Percentiles rank a stretch among this genome's conserved stretches.
phyloP scores from a whole-genome alignment of 2,329 filamentous ascomycete genomes.

The Paecilomyces dactylethromorphus region DNA sequence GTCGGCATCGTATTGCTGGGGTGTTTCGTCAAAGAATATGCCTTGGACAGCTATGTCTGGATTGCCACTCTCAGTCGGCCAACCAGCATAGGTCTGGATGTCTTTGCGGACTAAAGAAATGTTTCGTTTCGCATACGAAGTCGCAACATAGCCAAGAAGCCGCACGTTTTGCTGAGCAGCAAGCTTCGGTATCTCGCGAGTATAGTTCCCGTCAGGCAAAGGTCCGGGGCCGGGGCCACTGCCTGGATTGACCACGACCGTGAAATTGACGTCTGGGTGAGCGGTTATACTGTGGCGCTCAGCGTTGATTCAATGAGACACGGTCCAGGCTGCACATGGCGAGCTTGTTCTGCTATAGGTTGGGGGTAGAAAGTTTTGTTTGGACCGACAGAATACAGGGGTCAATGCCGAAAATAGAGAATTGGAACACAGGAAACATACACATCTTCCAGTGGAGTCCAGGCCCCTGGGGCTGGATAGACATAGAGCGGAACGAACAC shows the following conservation, averaged over 20 bases:
- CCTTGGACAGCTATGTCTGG: conserved; percentile 36
- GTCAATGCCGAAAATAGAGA: not conserved
- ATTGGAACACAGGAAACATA: conserved; percentile 18
- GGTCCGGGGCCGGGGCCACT: conserved; percentile 40
- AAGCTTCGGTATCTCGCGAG: conserved; percentile 34
- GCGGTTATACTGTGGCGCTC: conserved; percentile 26
- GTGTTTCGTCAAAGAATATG: conserved; percentile 46
- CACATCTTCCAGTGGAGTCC: conserved; percentile 40
- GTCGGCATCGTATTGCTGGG: conserved; percentile 27
- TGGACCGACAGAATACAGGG: conserved; percentile 2
- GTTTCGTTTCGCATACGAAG: conserved; percentile 39
- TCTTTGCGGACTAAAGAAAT: conserved; percentile 37
- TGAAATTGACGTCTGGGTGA: conserved; percentile 42
- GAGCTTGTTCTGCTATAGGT: conserved; percentile 8
- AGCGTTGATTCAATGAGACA: conserved; percentile 9
- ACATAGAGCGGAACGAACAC: conserved; percentile 45
- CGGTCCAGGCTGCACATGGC: not conserved
- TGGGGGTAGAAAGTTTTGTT: not conserved
- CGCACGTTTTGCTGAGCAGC: conserved; percentile 41
- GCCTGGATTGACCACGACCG: conserved; percentile 44
- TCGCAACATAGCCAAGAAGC: conserved; percentile 46
- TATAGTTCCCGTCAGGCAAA: conserved; percentile 40
- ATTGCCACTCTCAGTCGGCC: conserved; percentile 31
- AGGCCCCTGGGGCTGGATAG: conserved; percentile 42
- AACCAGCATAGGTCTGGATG: conserved; percentile 40